Evolutionary conservation across 202 grass and related monocot species (phyloP).

Genomic region (Saccharum hybrid): DNA sequence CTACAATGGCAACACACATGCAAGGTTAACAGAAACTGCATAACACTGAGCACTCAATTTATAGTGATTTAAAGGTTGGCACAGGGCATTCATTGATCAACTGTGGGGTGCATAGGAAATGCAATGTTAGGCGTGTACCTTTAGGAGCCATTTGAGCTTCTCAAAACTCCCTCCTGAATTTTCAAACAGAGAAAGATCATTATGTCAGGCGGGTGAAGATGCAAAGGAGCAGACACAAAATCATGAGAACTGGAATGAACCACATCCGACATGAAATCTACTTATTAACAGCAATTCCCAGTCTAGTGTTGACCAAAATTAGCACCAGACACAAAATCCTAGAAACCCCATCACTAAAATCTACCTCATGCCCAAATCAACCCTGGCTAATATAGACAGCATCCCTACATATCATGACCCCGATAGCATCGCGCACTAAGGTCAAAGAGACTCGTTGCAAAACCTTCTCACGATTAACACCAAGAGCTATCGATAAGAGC

Average conservation of each 20-base stretch:
- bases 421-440: not conserved
- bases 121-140: slow-evolving; percentile 23
- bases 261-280: not conserved
- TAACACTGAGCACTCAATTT: not conserved
- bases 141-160: slow-evolving; percentile 54
- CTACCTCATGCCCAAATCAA: not conserved
- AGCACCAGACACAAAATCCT: not conserved
- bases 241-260: not conserved
- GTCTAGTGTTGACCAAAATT: not conserved
- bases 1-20: not conserved
- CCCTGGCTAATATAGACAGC: not conserved
- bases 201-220: not conserved
- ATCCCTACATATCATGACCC: not conserved
- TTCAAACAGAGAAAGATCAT: not conserved
- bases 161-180: slow-evolving; percentile 31
- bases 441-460: not conserved
- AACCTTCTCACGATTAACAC: not conserved
- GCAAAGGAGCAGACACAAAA: not conserved
- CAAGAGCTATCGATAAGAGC: not conserved
- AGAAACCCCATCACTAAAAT: not conserved
- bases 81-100: not conserved
- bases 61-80: not conserved
- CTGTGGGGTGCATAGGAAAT: not conserved
- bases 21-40: not conserved
- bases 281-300: not conserved